Conservation (phyloP, 495 filamentous ascomycete species). For the Filosporella fistucella region DNA sequence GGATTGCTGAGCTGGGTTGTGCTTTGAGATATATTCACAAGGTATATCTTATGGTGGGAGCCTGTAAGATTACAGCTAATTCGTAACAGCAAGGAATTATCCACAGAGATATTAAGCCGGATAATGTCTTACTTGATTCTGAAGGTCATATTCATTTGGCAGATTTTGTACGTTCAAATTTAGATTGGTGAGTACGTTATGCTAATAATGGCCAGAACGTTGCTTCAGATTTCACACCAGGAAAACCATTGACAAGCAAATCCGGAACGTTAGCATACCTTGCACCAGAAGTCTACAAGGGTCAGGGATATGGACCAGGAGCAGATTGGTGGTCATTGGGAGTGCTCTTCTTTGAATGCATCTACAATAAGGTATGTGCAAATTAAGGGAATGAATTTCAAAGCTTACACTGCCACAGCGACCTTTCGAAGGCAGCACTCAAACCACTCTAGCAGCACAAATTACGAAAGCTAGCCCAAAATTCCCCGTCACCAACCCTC, state of each 20-base stretch:
- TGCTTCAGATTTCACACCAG: constrained; percentile 82
- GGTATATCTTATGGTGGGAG: no score
- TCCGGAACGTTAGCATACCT: constrained; percentile 95
- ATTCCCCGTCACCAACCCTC: constrained; percentile 84
- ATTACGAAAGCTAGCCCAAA: constrained; percentile 81
- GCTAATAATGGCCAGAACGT: constrained; percentile 66
- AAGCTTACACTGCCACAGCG: constrained; percentile 42
- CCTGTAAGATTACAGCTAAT: no score
- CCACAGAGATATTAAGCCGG: constrained; percentile 94
- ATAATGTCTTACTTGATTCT: constrained; percentile 90
- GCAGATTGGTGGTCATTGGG: constrained; percentile 99
- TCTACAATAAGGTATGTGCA: constrained; percentile 82
- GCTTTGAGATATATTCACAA: constrained; percentile 87
- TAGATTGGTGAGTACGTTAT: constrained; percentile 13
- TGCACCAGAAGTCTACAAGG: constrained; percentile 91
- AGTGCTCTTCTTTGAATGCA: constrained; percentile 97
- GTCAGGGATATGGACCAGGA: constrained; percentile 76
- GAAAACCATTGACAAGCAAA: constrained; percentile 87
- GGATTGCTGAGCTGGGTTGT: constrained; percentile 92
- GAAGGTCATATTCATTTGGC: constrained; percentile 97
- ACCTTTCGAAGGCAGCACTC: constrained; percentile 85
- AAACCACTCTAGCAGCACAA: constrained; percentile 70
- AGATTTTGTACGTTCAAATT: constrained; percentile 72
- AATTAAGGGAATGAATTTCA: background rate
- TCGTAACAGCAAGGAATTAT: constrained; percentile 93